Evolutionary conservation across 257 asterid genomes (phyloP).

Genomic region (Capsicum pubescens): DNA sequence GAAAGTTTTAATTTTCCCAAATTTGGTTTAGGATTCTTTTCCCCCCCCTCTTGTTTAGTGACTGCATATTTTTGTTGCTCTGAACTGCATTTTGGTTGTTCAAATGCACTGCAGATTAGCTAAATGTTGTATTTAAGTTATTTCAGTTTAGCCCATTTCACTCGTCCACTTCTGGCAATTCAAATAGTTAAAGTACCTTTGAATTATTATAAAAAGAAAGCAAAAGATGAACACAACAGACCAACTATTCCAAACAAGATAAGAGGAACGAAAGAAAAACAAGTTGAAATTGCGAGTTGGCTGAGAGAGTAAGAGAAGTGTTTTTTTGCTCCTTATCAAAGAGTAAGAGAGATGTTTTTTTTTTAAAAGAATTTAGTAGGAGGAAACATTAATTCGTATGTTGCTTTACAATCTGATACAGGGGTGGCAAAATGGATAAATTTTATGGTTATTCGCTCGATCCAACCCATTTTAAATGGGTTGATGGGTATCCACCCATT

Average conservation of each 20-base stretch:
- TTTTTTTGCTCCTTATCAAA: background rate
- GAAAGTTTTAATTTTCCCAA: background rate
- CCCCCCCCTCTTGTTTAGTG: background rate
- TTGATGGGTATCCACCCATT: no score
- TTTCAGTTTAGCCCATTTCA: constrained; percentile 12
- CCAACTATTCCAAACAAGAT: background rate
- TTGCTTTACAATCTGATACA: background rate
- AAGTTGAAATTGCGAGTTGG: constrained; percentile 11
- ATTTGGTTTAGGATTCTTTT: background rate
- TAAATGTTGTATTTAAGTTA: background rate
- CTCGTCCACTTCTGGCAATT: background rate
- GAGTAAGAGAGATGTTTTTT: background rate
- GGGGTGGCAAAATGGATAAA: no score
- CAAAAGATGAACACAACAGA: background rate
- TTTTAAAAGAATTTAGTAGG: background rate
- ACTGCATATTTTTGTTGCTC: constrained; percentile 12
- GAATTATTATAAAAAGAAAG: background rate
- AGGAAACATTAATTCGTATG: background rate
- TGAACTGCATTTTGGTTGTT: background rate
- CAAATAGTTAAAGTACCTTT: constrained; percentile 14
- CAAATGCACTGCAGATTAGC: constrained; percentile 10
- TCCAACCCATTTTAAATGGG: no score
- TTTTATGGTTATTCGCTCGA: no score
- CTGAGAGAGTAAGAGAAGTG: background rate
- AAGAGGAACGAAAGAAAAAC: constrained; percentile 12